Conservation (phyloP, 345 rosid species). For the Aethionema arabicum region DNA sequence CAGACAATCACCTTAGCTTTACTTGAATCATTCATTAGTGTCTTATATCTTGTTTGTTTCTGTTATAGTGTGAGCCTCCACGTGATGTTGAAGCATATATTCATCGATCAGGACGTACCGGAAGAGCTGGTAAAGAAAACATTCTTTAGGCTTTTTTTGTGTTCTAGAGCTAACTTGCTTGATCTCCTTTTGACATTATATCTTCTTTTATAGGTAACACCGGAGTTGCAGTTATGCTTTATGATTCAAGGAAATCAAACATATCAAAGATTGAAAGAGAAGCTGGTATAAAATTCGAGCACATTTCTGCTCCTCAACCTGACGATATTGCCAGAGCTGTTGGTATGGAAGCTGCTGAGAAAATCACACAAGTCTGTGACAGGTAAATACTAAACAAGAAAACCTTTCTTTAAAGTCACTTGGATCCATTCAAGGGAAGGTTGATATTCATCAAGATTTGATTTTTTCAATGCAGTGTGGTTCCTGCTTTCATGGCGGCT, state of each 20-base stretch:
- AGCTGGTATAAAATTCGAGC: conserved; percentile 93
- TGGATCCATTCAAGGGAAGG: no score
- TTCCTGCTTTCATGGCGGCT: conserved; percentile 79
- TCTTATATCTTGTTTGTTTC: conserved; percentile 15
- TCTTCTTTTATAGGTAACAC: conserved; percentile 61
- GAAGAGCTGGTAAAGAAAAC: conserved; percentile 79
- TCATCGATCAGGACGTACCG: conserved; percentile 98
- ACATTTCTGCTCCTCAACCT: conserved; percentile 74
- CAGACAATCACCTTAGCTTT: background rate
- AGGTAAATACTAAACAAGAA: conserved; percentile 48
- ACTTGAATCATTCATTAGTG: background rate
- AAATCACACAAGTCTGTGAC: conserved; percentile 73
- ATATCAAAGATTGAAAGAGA: conserved; percentile 74
- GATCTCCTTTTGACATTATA: conserved; percentile 7
- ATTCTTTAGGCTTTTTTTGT: background rate
- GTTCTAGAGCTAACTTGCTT: conserved; percentile 13
- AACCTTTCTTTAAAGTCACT: background rate
- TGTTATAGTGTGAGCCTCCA: conserved; percentile 89
- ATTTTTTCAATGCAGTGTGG: conserved; percentile 54
- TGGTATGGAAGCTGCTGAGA: conserved; percentile 74
- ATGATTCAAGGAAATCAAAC: conserved; percentile 75
- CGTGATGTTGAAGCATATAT: conserved; percentile 96
- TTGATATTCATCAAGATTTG: background rate
- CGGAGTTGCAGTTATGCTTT: conserved; percentile 95
- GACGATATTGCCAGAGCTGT: conserved; percentile 81